phyloP scores from a whole-genome alignment of 2,329 filamentous ascomycete species.

The Dactylellina parvicollis region DNA sequence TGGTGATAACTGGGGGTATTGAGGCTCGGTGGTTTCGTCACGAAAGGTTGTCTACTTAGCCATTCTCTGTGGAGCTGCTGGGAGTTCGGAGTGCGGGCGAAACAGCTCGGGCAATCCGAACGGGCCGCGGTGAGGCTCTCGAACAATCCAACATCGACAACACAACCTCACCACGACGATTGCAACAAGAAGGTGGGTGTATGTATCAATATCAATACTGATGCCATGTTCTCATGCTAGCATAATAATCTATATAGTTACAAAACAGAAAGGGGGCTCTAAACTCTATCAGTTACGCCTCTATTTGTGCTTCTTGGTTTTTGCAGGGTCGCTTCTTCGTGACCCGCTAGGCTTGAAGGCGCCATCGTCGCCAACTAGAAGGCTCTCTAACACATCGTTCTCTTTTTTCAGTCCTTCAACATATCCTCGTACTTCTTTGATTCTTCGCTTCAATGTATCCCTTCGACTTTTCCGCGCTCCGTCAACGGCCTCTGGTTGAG shows the following conservation, averaged over 20 bases:
- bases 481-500: conserved; percentile 43
- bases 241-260: too few relatives aligned
- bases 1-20: neutral
- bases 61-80: neutral
- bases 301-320: conserved; percentile 9
- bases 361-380: conserved; percentile 22
- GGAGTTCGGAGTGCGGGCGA: too few relatives aligned
- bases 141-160: conserved; percentile 52
- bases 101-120: neutral
- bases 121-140: conserved; percentile 26
- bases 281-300: neutral
- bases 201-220: neutral
- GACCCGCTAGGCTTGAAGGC: conserved; percentile 3
- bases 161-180: conserved; percentile 8
- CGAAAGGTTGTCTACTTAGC: neutral
- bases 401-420: conserved; percentile 43
- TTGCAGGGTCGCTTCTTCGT: conserved; percentile 40
- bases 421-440: conserved; percentile 53
- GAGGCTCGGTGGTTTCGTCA: conserved; percentile 15
- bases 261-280: neutral
- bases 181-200: neutral
- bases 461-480: conserved; percentile 49
- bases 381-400: conserved; percentile 55
- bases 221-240: too few relatives aligned
- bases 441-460: conserved; percentile 54